A percentile compares a stretch with the other conserved stretches of the same genome.
These are phyloP conservation scores for Nidula niveotomentosa DNA, from an alignment of 1,284 basidiomycete genomes.

Conservation along the genomic window DNA sequence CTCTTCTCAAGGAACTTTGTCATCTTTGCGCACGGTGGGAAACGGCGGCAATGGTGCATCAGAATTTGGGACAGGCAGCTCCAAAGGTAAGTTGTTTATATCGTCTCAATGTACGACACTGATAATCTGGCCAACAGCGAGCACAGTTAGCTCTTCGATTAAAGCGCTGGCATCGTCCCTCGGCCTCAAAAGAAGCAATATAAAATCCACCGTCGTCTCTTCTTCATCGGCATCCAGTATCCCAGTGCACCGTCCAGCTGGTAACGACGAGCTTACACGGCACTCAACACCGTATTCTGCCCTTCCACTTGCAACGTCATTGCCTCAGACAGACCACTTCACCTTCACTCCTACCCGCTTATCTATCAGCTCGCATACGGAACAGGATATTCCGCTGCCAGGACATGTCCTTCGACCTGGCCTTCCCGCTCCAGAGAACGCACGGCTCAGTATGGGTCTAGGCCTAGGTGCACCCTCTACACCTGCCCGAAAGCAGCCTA, in stretches of 20 bases:
- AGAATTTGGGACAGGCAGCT: conserved; percentile 68
- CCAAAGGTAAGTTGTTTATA: conserved; percentile 52
- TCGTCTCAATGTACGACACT: conserved; percentile 9
- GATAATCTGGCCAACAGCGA: conserved; percentile 30
- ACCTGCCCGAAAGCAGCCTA: conserved; percentile 36
- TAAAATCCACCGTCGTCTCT: conserved; percentile 28
- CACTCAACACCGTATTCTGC: conserved; percentile 53
- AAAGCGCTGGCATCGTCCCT: conserved; percentile 69
- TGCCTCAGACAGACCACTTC: conserved; percentile 47
- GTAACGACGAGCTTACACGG: conserved; percentile 40
- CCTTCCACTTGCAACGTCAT: conserved; percentile 38
- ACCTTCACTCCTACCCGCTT: conserved; percentile 40
- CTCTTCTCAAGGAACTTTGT: conserved; percentile 45
- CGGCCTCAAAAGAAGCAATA: conserved; percentile 54
- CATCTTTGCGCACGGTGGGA: conserved; percentile 39
- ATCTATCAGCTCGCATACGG: conserved; percentile 24
- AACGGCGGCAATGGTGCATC: conserved; percentile 32
- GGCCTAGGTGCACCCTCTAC: conserved; percentile 31
- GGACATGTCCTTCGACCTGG: conserved; percentile 57
- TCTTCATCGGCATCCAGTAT: conserved; percentile 24
- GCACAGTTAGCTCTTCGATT: conserved; percentile 63
- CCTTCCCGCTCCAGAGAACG: conserved; percentile 53
- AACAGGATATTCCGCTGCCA: conserved; percentile 45
- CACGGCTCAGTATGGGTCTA: conserved; percentile 51
- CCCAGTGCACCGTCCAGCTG: conserved; percentile 18